Base-by-base conservation (phyloP, 176 grass and related monocot species). In the Hordeum marinum region DNA sequence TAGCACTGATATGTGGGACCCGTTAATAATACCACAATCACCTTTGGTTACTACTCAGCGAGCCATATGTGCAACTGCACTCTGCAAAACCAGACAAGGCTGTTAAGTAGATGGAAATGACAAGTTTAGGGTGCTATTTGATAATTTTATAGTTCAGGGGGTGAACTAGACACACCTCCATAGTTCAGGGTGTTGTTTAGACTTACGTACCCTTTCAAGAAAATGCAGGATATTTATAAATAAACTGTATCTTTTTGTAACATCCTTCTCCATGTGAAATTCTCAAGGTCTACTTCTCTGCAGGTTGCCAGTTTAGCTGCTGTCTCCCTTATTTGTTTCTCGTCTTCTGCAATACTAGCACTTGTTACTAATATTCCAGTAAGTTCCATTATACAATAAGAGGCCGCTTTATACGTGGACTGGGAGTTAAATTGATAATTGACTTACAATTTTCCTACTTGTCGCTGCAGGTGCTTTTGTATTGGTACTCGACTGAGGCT, bases 231-330 rank as follows among this genome's bases (percentile, higher is more conserved):
- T 63, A 71, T 13, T 15, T 59, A 66, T 18, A 37, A 71, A 62
- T 20, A 78, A 39, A 61, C 31, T 78, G 8, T 20, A 41, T 66
- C 11, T 23, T 52, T 73, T 15, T 41, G 52, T 4, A 54, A 50
- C 5, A 4, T 79, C 25, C 64, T 88, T 29, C 41, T 87, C 58
- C 41, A 63, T 80, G 59, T 72, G 63, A 81, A 81, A 88, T 58
- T 65, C 66, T 39, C 48, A 27, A 80, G 82, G 34, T 21, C 80
- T 81, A 10, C n/a, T 85, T 90, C 18, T 76, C 11, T 90, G 84
- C 85, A 99, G 97, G 97, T 96, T 89, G 92, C 92, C 82, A 96
- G 88, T 94, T 94, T 99, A 81, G 97, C 97, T 84, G 72, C 87
- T 78, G 88, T 96, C 15, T 88, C 90, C 21, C 67, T 99, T 40